Evolutionary conservation across 2,329 filamentous ascomycete genomes (phyloP).

Genomic region (Rutstroemia sp.): DNA sequence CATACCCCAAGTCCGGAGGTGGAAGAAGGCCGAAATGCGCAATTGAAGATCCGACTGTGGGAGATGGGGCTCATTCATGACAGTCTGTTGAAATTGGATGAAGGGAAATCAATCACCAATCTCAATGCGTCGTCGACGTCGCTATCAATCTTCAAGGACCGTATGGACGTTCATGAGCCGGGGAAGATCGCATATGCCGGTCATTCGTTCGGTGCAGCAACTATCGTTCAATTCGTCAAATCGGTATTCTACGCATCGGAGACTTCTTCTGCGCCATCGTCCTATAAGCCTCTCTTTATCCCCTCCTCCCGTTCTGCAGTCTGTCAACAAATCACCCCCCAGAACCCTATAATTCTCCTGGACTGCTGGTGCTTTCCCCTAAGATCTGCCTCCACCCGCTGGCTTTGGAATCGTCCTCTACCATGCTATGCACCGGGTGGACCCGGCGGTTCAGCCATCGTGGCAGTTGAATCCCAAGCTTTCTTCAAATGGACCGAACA

Average conservation of each 20-base stretch:
- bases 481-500: constrained; percentile 76
- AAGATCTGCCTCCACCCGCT: constrained; percentile 50
- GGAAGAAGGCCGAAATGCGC: constrained; percentile 59
- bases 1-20: constrained; percentile 60
- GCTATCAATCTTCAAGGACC: constrained; percentile 51
- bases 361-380: constrained; percentile 79
- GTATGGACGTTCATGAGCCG: constrained; percentile 60
- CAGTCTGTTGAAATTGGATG: constrained; percentile 59
- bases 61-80: constrained; percentile 68
- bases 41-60: constrained; percentile 70
- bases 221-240: constrained; percentile 70
- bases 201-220: constrained; percentile 75
- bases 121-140: constrained; percentile 42
- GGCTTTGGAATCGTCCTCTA: constrained; percentile 65
- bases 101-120: constrained; percentile 42
- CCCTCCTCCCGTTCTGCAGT: constrained; percentile 50
- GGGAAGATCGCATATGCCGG: constrained; percentile 70
- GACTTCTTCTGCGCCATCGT: constrained; percentile 36
- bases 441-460: constrained; percentile 49
- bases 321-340: constrained; percentile 57
- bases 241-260: constrained; percentile 58
- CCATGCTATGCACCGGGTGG: constrained; percentile 54
- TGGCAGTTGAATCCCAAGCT: constrained; percentile 67
- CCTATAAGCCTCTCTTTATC: constrained; percentile 52
- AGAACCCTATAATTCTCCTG: constrained; percentile 59